Evolutionary conservation across 1,139 yeast genomes (phyloP).

Genomic region (Hemisphaericaspora xylanilytica): DNA sequence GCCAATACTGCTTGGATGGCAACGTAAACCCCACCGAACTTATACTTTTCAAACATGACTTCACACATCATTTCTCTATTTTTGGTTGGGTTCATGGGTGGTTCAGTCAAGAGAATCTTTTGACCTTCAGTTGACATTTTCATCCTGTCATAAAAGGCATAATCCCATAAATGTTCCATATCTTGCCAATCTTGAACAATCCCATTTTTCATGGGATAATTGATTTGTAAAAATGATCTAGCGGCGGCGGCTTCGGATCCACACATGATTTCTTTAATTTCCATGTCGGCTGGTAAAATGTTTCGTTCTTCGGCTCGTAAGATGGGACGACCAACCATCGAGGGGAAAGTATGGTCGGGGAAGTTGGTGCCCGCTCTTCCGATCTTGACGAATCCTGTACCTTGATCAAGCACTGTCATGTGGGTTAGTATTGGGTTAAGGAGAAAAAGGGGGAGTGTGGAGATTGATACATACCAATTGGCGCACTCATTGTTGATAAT

Average conservation of each 20-base stretch:
- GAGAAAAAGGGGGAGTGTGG: neutral
- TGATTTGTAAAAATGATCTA: slow-evolving; percentile 82
- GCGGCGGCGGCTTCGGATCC: slow-evolving; percentile 95
- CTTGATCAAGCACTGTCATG: slow-evolving; percentile 85
- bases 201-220: slow-evolving; percentile 99
- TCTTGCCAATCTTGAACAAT: slow-evolving; percentile 97
- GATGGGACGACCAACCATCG: slow-evolving; percentile 97
- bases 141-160: slow-evolving; percentile 91
- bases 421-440: slow-evolving; percentile 1
- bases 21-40: slow-evolving; percentile 94
- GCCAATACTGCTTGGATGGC: slow-evolving; percentile 98
- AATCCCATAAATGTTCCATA: slow-evolving; percentile 98
- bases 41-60: slow-evolving; percentile 95
- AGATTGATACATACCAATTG: slow-evolving; percentile 50
- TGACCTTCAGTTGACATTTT: slow-evolving; percentile 70
- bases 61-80: slow-evolving; percentile 95
- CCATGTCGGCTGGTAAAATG: slow-evolving; percentile 54
- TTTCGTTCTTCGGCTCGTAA: slow-evolving; percentile 93
- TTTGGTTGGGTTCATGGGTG: slow-evolving; percentile 95
- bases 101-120: slow-evolving; percentile 88
- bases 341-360: slow-evolving; percentile 98
- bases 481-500: slow-evolving; percentile 36
- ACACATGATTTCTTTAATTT: slow-evolving; percentile 92
- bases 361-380: slow-evolving; percentile 97
- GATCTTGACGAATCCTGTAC: slow-evolving; percentile 94